Conservation (phyloP, 192 early-diverging fungal species). For the Ambispora gerdemannii region DNA sequence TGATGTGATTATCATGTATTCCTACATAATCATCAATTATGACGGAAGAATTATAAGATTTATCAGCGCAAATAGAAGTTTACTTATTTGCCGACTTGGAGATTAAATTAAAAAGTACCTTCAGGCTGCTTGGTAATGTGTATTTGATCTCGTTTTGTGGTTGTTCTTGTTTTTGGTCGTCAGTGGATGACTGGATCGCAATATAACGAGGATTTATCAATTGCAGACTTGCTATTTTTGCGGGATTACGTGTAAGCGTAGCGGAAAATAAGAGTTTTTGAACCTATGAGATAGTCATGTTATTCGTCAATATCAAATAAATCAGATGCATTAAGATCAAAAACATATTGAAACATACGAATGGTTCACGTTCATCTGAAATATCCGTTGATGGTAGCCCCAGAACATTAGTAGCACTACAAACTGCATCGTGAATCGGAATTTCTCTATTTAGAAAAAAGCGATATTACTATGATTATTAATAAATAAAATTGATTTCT, state of each 20-base stretch:
- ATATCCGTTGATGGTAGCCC: constrained; percentile 47
- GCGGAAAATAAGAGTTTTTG: constrained; percentile 97
- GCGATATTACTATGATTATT: too few relatives aligned
- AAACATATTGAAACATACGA: constrained; percentile 27
- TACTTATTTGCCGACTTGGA: too few relatives aligned
- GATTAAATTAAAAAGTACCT: constrained; percentile 38
- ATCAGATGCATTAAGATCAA: background rate
- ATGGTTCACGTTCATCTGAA: constrained; percentile 46
- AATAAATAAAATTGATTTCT: too few relatives aligned
- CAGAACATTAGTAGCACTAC: too few relatives aligned
- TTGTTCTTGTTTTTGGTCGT: constrained; percentile 47
- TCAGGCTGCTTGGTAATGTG: constrained; percentile 53
- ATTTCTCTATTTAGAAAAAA: too few relatives aligned
- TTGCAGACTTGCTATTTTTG: constrained; percentile 82
- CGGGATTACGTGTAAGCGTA: constrained; percentile 89
- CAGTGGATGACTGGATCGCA: constrained; percentile 53
- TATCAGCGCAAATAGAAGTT: too few relatives aligned
- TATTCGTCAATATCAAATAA: background rate
- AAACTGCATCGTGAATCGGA: constrained; percentile 50
- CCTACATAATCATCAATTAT: too few relatives aligned
- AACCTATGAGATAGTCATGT: constrained; percentile 39
- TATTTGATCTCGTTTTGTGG: constrained; percentile 41
- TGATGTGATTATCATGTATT: constrained; percentile 67
- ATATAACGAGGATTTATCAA: constrained; percentile 83
- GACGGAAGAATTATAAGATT: too few relatives aligned